Evolutionary conservation across 2,329 filamentous ascomycete species (phyloP).

Genomic region (Nothomitra cinnamomea): DNA sequence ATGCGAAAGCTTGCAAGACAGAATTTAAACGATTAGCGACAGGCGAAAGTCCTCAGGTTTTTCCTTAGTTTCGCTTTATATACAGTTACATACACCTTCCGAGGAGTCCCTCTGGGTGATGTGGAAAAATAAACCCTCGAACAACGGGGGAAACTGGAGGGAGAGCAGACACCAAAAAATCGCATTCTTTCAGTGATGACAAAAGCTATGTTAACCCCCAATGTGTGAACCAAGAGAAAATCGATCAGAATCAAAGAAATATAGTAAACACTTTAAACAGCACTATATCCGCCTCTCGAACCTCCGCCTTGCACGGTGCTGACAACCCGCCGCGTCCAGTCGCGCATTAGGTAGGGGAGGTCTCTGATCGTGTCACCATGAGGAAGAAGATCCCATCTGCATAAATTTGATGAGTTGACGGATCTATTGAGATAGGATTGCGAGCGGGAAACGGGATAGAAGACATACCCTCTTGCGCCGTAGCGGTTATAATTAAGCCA

Average conservation of each 20-base stretch:
- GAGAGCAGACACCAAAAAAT: background rate
- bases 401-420: conserved; percentile 2
- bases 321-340: conserved; percentile 64
- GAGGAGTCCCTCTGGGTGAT: background rate
- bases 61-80: no score
- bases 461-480: conserved; percentile 49
- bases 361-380: conserved; percentile 88
- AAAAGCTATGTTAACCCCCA: no score
- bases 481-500: conserved; percentile 99
- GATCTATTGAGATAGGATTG: background rate
- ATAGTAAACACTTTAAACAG: conserved; percentile 41
- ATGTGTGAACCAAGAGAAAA: no score
- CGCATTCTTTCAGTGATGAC: no score
- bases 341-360: conserved; percentile 78
- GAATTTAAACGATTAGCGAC: no score
- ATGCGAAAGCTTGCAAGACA: no score
- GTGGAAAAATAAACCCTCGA: background rate
- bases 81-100: no score
- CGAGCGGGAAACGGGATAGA: background rate
- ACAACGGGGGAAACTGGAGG: background rate
- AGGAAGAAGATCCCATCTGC: conserved; percentile 75
- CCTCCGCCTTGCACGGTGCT: conserved; percentile 73
- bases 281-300: conserved; percentile 81
- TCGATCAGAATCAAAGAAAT: background rate
- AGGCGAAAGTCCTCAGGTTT: no score